These are phyloP conservation scores for Zopfia rhizophila DNA, from an alignment of 2,329 filamentous ascomycete genomes.

Conservation along the genomic window DNA sequence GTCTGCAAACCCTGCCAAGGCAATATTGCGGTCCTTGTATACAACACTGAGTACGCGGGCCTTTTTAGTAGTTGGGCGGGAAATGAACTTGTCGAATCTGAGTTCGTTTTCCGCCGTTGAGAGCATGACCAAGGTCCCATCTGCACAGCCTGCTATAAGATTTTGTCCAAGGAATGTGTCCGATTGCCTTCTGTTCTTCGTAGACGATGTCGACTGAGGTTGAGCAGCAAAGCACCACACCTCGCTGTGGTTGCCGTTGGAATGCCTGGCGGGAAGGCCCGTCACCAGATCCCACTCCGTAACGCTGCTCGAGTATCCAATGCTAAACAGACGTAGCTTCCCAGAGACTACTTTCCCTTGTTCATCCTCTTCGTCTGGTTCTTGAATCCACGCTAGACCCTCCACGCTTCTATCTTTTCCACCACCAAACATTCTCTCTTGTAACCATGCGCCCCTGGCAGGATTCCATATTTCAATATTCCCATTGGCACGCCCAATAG, in stretches of 20 bases:
- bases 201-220: conserved; percentile 64
- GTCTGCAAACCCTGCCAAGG: conserved; percentile 94
- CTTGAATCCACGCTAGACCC: conserved; percentile 89
- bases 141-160: conserved; percentile 88
- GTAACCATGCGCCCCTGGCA: conserved; percentile 81
- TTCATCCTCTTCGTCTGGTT: conserved; percentile 76
- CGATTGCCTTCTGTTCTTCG: conserved; percentile 22
- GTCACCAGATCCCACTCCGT: conserved; percentile 94
- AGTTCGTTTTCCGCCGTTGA: conserved; percentile 87
- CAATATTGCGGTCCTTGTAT: conserved; percentile 84
- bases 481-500: conserved; percentile 91
- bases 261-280: conserved; percentile 80
- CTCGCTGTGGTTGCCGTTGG: conserved; percentile 91
- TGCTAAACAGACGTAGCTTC: conserved; percentile 89
- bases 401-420: conserved; percentile 89
- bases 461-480: conserved; percentile 99
- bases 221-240: conserved; percentile 97
- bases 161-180: conserved; percentile 59
- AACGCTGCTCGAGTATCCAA: conserved; percentile 89
- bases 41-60: conserved; percentile 89
- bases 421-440: conserved; percentile 86
- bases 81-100: conserved; percentile 79
- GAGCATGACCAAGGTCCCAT: conserved; percentile 88
- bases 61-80: conserved; percentile 82
- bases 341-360: conserved; percentile 71